These are phyloP conservation scores for Eudorina sp. DNA, from an alignment of 139 green algal species.

Conservation along the genomic window DNA sequence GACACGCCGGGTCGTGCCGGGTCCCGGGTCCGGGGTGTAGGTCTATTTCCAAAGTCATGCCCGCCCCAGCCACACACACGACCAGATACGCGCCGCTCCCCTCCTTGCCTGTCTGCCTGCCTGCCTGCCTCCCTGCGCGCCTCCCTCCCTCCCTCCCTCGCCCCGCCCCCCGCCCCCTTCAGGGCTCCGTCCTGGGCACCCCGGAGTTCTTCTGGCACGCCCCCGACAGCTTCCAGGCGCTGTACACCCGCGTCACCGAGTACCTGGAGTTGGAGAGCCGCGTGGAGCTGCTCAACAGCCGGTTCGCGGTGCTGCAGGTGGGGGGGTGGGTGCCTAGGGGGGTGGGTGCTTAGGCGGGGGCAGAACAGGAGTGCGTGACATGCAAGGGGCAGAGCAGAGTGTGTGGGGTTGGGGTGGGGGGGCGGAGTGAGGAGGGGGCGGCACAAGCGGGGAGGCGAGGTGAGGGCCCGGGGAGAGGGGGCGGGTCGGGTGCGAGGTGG, in stretches of 20 bases:
- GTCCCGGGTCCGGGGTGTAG: no score
- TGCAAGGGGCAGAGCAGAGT: no score
- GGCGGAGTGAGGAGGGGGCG: no score
- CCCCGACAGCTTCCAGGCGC: conserved; percentile 66
- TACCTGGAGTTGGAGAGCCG: conserved; percentile 75
- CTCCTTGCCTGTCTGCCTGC: not conserved
- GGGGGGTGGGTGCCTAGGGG: not conserved
- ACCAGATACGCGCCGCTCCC: not conserved
- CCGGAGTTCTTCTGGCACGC: conserved; percentile 81
- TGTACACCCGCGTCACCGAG: conserved; percentile 66
- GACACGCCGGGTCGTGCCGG: no score
- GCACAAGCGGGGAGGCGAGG: no score
- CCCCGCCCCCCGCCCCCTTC: not conserved
- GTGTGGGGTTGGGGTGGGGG: no score
- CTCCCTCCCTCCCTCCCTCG: not conserved
- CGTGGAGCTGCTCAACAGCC: conserved; percentile 71
- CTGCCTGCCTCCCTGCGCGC: no score
- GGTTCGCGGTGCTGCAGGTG: conserved; percentile 69
- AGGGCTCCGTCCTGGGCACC: conserved; percentile 72
- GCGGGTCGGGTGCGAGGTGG: no score
- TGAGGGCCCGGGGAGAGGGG: no score
- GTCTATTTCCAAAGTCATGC: not conserved
- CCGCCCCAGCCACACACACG: not conserved
- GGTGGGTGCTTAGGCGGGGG: not conserved
- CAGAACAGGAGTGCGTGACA: no score